Evolutionary conservation across 2,329 filamentous ascomycete genomes (phyloP), one percentile per base, ranked within the genome.

Genomic region (Thielaviopsis populi): DNA sequence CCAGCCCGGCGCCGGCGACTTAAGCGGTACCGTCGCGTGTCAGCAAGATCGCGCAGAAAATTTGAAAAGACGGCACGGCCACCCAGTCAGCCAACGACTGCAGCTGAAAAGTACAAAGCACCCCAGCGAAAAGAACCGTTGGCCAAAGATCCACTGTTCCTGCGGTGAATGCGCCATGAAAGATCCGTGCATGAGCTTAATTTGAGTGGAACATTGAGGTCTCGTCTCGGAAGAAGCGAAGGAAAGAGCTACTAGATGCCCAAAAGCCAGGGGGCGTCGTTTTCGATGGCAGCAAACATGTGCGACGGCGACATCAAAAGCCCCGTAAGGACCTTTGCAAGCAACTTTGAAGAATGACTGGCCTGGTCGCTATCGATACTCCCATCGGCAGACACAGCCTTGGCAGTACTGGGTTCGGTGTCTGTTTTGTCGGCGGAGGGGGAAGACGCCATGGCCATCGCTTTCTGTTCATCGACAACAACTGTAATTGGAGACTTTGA

Each of bases 271-370:
- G 62, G 48, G 27, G 62, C 62, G 11, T 59, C 41, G 42, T 24
- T 58, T 59, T 63, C 62, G 15, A 63, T 63, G 17, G 62, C 53
- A 11, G 53, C n/a, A 46, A 63, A 19, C 62, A 63, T 59, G 33
- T 43, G 11, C 3, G 24, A n/a, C 11, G 62, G 62, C 6, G 24
- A 43, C 8, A 46, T 19, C 1, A 63, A 48, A 3, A 63, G 37
- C 11, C 53, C 53, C 17, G 62, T 48, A 30, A 63, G 22, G 4
- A 50, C 53, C n/a, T 46, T 50, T 50, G 24, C n/a, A n/a, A 62
- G 22, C 46, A 54, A 37, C 17, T 54, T 24, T 15, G 59, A 43
- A 19, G 59, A 61, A 33, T 40, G 59, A 3, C 40, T 17, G 53
- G 24, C 15, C 17, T 19, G 53, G 17, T 15, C 7, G 15, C 7